phyloP scores from a whole-genome alignment of 2,329 filamentous ascomycete genomes.

The Aschersonia sp. region DNA sequence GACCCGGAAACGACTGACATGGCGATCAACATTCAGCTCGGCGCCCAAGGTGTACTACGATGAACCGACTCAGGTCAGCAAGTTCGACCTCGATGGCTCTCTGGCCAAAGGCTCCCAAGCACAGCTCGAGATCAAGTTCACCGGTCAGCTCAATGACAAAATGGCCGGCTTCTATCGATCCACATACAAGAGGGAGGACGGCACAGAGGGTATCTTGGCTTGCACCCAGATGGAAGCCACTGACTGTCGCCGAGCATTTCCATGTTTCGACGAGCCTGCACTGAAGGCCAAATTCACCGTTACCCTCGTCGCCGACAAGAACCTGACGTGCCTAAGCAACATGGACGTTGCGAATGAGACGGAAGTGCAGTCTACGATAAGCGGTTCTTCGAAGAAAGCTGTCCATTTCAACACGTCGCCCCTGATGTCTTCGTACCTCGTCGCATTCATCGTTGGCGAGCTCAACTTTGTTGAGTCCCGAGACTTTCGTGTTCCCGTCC shows the following conservation, averaged over 20 bases:
- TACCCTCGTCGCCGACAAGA: conserved; percentile 79
- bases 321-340: conserved; percentile 85
- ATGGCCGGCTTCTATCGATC: conserved; percentile 98
- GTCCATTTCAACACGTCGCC: conserved; percentile 89
- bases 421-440: conserved; percentile 87
- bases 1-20: background rate
- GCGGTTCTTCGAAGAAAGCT: conserved; percentile 46
- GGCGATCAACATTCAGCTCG: conserved; percentile 2
- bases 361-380: conserved; percentile 31
- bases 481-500: conserved; percentile 77
- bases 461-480: conserved; percentile 89
- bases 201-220: conserved; percentile 67
- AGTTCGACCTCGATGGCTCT: conserved; percentile 59
- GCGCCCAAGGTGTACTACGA: conserved; percentile 49
- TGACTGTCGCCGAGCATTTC: conserved; percentile 82
- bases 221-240: conserved; percentile 96
- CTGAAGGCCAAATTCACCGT: conserved; percentile 88
- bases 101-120: conserved; percentile 65
- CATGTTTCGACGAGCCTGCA: conserved; percentile 91
- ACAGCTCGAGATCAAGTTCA: conserved; percentile 46
- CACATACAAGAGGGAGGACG: conserved; percentile 74
- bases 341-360: conserved; percentile 84
- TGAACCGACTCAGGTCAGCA: conserved; percentile 67
- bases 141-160: conserved; percentile 73
- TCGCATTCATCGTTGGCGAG: conserved; percentile 89